Evolutionary conservation across 176 grass and related monocot genomes (phyloP).

Genomic region (Pontederia paniculata): DNA sequence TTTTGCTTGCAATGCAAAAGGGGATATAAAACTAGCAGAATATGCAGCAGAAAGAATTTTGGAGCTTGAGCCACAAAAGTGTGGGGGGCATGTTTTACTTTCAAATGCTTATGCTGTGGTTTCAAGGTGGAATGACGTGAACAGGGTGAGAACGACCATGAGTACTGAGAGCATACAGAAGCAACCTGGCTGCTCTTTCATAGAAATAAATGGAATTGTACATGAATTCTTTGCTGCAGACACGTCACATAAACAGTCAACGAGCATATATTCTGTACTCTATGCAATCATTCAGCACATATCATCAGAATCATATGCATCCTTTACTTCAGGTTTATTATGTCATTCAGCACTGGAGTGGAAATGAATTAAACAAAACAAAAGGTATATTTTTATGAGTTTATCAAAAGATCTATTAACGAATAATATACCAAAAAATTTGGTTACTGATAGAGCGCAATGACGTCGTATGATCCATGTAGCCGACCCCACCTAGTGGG

Average conservation of each 20-base stretch:
- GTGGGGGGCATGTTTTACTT: constrained; percentile 58
- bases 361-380: too few relatives aligned
- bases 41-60: constrained; percentile 49
- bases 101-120: constrained; percentile 80
- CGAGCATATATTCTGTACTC: constrained; percentile 51
- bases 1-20: constrained; percentile 61
- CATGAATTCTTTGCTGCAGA: constrained; percentile 66
- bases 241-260: constrained; percentile 42
- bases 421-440: too few relatives aligned
- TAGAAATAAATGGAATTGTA: constrained; percentile 71
- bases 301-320: constrained; percentile 28
- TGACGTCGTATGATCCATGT: too few relatives aligned
- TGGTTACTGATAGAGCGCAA: too few relatives aligned
- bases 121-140: constrained; percentile 67
- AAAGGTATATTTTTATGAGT: too few relatives aligned
- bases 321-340: too few relatives aligned
- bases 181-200: constrained; percentile 67
- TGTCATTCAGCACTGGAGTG: too few relatives aligned
- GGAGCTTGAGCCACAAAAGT: constrained; percentile 45
- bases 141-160: constrained; percentile 46
- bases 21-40: constrained; percentile 53
- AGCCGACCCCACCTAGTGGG: too few relatives aligned
- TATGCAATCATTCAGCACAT: constrained; percentile 36
- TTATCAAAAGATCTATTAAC: too few relatives aligned
- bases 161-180: constrained; percentile 36